Evolutionary conservation across 2,329 filamentous ascomycete species (phyloP), one percentile per base, ranked within the genome.

Genomic region (Cladophialophora exuberans): DNA sequence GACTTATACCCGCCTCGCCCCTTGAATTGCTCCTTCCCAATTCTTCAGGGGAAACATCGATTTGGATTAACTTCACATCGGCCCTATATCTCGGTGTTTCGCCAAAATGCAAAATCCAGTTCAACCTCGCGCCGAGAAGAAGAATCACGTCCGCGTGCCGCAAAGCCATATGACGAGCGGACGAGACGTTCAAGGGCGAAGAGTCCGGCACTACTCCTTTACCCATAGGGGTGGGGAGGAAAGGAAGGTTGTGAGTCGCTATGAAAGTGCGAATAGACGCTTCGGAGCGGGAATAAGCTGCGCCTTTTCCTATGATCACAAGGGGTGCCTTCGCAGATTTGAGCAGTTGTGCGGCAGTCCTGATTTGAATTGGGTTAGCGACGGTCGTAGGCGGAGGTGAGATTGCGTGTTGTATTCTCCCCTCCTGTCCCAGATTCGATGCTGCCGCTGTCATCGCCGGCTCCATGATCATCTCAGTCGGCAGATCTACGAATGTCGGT

Each of bases 61-160:
- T 75, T 66, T 83, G 81, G 31, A 83, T 79, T 60, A 83, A 76
- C 52, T 75, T 78, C 2, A 74, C 79, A 3, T 62, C 63, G 3
- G 74, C 60, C 23, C 73, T 77, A 77, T 80, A 83, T 64, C 82
- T 82, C 0, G 80, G 79, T 10, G 77, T 61, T 52, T 79, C 74
- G 6, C 81, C 81, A 57, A 78, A 83, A 56, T 82, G 79, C 3
- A 83, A 69, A 46, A 83, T 83, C 81, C 80, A 83, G 57, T 83
- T 83, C 36, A 83, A 66, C 30, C 79, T 73, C 2, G 79, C 81
- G 3, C 80, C 80, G 2, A 83, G 70, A 2, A 83, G 69, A 3
- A 83, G 65, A 13, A 83, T 77, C 1, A 83, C 76, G 62, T 83
- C 81, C 2, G 81, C 78, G 35, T 76, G 67, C 62, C 77, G 78